Base-by-base conservation (phyloP, 805 yeast genomes). In the Hanseniaspora hatyaiensis region DNA sequence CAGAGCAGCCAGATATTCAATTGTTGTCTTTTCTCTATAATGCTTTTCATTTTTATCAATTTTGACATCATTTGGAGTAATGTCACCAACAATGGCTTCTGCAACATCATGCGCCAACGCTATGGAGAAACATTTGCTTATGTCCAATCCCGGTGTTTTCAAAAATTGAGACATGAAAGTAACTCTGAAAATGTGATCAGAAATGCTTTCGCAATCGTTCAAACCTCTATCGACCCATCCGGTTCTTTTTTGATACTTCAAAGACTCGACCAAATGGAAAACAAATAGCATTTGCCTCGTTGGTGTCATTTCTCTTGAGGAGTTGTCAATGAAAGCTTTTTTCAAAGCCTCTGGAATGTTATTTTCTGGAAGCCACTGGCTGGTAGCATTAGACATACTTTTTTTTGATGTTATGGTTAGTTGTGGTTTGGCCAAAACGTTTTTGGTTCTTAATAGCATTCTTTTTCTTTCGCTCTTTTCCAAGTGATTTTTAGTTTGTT, bases 121-220 rank as follows among this genome's bases (percentile, higher is more conserved):
- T 47, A 89, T 87, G 64, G 82, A 81, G 42, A 79, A 81, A 67
- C 96, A 86, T 55, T 75, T 75, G 51, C 74, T 71, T 22, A 74
- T 68, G 62, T 83, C 77, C 28, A 82, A 68, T 2, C 67, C 63
- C n/a, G 64, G 62, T 43, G 71, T 65, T 24, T 66, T 64, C 36
- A 85, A 71, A 20, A 86, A 63, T 81, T 87, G 75, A 19, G 89
- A 70, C 36, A 86, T 76, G 18, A 88, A 68, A 4, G 86, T 77
- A 96, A 89, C 88, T 50, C 98, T 71, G 61, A 89, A 88, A 95
- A 88, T 88, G 63, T 89, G 96, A 64, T 88, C 96, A n/a, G 85
- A 74, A 44, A 87, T 86, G 44, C 82, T 75, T 63, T 86, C 73
- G 54, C 72, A 67, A 2, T 61, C 57, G 2, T 49, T 39, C 20